Conservation (phyloP, 2,329 filamentous ascomycete genomes). For the Monilinia laxa region DNA sequence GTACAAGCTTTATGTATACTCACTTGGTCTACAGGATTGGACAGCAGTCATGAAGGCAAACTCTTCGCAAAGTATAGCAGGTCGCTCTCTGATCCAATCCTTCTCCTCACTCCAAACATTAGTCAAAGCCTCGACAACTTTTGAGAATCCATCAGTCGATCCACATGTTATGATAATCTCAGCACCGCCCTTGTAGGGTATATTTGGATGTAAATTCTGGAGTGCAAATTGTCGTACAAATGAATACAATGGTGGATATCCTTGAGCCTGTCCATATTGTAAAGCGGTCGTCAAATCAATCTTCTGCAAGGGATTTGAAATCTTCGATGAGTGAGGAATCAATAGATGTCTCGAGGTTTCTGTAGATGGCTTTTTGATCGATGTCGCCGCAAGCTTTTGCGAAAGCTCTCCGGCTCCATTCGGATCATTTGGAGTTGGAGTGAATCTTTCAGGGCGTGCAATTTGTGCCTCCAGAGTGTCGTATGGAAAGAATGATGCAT, state of each 20-base stretch:
- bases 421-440: constrained; percentile 64
- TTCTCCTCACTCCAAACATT: constrained; percentile 71
- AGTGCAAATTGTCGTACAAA: constrained; percentile 79
- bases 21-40: constrained; percentile 57
- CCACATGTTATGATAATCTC: constrained; percentile 80
- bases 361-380: constrained; percentile 31
- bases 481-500: constrained; percentile 81
- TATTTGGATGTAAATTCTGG: constrained; percentile 74
- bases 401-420: constrained; percentile 36
- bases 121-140: constrained; percentile 72
- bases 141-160: constrained; percentile 81
- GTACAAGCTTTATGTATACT: background rate
- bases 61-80: constrained; percentile 75
- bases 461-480: constrained; percentile 84
- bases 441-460: constrained; percentile 72
- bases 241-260: constrained; percentile 74
- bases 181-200: constrained; percentile 74
- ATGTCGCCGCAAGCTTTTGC: constrained; percentile 41
- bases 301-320: constrained; percentile 61
- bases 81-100: constrained; percentile 66
- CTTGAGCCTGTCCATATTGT: constrained; percentile 82
- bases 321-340: constrained; percentile 66
- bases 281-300: constrained; percentile 80
- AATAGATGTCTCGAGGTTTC: constrained; percentile 53
- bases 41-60: constrained; percentile 81